These are phyloP conservation scores for Nakazawaea ambrosiae DNA, from an alignment of 805 yeast species.

Conservation along the genomic window DNA sequence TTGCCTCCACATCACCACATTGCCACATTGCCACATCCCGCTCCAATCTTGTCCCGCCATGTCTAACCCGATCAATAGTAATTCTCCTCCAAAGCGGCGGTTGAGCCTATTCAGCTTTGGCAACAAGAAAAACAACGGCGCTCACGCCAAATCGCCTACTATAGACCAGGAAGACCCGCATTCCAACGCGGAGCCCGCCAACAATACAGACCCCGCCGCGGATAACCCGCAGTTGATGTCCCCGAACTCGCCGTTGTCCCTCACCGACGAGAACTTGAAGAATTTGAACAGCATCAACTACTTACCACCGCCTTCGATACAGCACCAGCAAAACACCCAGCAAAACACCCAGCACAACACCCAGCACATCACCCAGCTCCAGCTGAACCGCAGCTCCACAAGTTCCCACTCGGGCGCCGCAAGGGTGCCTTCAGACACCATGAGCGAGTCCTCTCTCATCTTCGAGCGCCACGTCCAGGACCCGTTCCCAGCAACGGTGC, in stretches of 20 bases:
- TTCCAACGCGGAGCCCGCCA: neutral
- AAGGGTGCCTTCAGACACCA: constrained; percentile 11
- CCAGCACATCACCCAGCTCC: too few species aligned
- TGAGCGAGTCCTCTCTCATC: constrained; percentile 37
- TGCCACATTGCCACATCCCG: neutral
- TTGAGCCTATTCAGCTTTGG: constrained; percentile 10
- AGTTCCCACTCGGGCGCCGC: too few species aligned
- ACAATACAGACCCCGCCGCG: neutral
- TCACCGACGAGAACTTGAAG: constrained; percentile 11
- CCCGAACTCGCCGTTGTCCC: constrained; percentile 11
- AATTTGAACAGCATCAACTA: constrained; percentile 5
- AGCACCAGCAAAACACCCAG: neutral
- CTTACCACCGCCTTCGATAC: constrained; percentile 8
- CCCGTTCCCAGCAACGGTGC: constrained; percentile 22
- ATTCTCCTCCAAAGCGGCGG: constrained; percentile 9
- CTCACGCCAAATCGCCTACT: neutral
- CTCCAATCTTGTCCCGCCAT: neutral
- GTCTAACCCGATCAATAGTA: too few species aligned
- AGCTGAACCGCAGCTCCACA: too few species aligned
- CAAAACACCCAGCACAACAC: neutral
- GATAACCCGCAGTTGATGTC: constrained; percentile 3
- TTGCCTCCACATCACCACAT: too few species aligned
- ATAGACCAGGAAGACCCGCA: neutral
- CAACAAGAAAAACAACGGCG: constrained; percentile 1
- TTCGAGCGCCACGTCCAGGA: constrained; percentile 67